A percentile compares a stretch with the other conserved stretches of the same genome.
These are phyloP conservation scores for Sarocladiaceae sp. DNA, from an alignment of 2,329 filamentous ascomycete species.

Conservation along the genomic window DNA sequence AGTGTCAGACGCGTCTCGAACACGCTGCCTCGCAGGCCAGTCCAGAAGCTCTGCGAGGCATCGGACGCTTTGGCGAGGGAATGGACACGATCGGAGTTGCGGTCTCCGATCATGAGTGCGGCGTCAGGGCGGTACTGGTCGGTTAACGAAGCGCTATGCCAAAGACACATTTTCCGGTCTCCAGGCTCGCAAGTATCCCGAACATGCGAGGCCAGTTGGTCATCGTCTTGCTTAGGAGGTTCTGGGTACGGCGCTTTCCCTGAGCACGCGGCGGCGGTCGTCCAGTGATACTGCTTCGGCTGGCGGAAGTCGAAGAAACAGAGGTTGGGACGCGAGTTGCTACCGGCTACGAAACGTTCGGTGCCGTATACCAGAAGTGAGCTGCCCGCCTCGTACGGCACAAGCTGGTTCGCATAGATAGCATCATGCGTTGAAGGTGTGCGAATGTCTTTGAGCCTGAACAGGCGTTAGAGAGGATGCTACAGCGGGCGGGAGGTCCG, in stretches of 20 bases:
- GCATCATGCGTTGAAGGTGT: conserved; percentile 39
- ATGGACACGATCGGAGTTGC: conserved; percentile 31
- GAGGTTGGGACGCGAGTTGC: conserved; percentile 34
- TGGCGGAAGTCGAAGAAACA: conserved; percentile 51
- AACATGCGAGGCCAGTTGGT: conserved; percentile 11
- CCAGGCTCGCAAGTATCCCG: conserved; percentile 27
- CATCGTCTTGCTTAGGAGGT: conserved; percentile 19
- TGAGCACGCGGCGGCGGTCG: conserved; percentile 40
- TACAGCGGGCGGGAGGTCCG: not conserved
- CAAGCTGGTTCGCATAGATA: conserved; percentile 47
- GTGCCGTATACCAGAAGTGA: conserved; percentile 43
- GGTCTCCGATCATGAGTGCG: conserved; percentile 36
- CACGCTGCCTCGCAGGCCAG: conserved; percentile 41
- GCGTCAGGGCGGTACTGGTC: conserved; percentile 44
- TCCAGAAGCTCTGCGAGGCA: conserved; percentile 40
- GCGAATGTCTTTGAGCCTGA: conserved; percentile 41
- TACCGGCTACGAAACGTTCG: conserved; percentile 45
- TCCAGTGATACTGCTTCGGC: conserved; percentile 41
- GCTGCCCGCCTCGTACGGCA: conserved; percentile 38
- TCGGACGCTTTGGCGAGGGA: conserved; percentile 42
- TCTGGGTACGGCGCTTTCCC: conserved; percentile 27
- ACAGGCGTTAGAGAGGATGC: not conserved
- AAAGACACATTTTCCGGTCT: conserved; percentile 32
- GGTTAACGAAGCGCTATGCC: conserved; percentile 37
- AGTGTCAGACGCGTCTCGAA: conserved; percentile 33